Evolutionary conservation across 129 eudicot species (phyloP).

Genomic region (Pseudognaphalium luteoalbum): DNA sequence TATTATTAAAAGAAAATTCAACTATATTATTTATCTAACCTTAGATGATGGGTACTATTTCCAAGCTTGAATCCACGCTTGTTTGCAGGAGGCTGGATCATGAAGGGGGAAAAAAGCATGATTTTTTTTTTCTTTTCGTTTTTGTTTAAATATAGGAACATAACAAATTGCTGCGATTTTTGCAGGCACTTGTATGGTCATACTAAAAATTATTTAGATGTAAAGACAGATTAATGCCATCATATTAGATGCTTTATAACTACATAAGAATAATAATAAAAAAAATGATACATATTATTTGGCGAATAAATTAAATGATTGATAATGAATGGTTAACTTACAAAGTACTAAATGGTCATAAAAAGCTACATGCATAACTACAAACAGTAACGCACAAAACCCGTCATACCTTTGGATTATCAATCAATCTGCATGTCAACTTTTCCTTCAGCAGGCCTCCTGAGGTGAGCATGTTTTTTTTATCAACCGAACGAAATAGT

Average conservation of each 20-base stretch:
- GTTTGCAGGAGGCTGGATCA: neutral
- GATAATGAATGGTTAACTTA: neutral
- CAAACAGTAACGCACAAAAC: constrained; percentile 3
- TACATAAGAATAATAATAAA: neutral
- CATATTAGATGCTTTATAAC: neutral
- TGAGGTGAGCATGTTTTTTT: neutral
- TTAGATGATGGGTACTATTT: neutral
- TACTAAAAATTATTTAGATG: too few species aligned
- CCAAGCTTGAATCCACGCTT: neutral
- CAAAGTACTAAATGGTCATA: neutral
- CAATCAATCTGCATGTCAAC: constrained; percentile 6
- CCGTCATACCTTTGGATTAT: neutral
- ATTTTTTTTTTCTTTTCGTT: too few species aligned
- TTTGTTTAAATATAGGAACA: too few species aligned
- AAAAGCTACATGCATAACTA: neutral
- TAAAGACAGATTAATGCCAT: neutral
- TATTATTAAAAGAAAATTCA: too few species aligned
- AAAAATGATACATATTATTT: neutral
- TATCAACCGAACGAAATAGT: neutral
- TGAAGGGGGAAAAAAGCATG: too few species aligned
- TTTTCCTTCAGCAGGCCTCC: neutral
- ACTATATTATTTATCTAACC: neutral
- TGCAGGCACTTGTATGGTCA: neutral
- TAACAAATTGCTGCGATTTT: too few species aligned
- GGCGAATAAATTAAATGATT: neutral